Evolutionary conservation across 129 eudicot species (phyloP), one percentile per base, ranked within the genome.

Genomic region (Solidago caesia): DNA sequence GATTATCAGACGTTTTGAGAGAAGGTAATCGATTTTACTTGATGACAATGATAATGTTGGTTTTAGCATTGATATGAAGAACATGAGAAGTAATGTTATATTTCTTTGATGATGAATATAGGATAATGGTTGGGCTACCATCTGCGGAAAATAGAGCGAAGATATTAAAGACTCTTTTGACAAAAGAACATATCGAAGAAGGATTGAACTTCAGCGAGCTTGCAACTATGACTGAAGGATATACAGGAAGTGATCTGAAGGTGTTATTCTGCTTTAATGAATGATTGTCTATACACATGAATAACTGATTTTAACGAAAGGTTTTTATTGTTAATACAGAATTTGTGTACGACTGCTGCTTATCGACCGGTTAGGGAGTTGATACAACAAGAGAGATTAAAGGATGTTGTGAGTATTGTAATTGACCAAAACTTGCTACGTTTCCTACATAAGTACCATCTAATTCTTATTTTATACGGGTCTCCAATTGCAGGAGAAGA

Each of bases 111-210:
- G 78, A 77, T 68, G 73, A 68, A 67, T 85, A 94, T 85, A 94
- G 98, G 81, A 89, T 94, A 68, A 70, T 94, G 96, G 94, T 94
- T n/a, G 96, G 99, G n/a, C 85, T 94, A 60, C 99, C 99, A 6
- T 87, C 94, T 0, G 82, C 53, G 33, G 96, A 91, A 81, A 88
- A 87, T 77, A 83, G 99, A 70, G 96, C 81, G 74, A 94, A 46
- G 80, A 94, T 94, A 62, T 29, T 94, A 80, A 88, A 57, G 55
- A 94, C 97, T 4, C 84, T 94, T 13, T 75, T 91, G 83, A 82
- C 90, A 14, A 94, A 91, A 80, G 97, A 94, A 77, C 82, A 84
- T 26, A 84, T 87, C 10, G 91, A 88, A 1, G 78, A 77, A 25
- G 87, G 72, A 26, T 68, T 94, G 53, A 76, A 94, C 67, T 84